Base-by-base conservation (phyloP, 192 early-diverging fungal species). In the Coemansia sp. region DNA sequence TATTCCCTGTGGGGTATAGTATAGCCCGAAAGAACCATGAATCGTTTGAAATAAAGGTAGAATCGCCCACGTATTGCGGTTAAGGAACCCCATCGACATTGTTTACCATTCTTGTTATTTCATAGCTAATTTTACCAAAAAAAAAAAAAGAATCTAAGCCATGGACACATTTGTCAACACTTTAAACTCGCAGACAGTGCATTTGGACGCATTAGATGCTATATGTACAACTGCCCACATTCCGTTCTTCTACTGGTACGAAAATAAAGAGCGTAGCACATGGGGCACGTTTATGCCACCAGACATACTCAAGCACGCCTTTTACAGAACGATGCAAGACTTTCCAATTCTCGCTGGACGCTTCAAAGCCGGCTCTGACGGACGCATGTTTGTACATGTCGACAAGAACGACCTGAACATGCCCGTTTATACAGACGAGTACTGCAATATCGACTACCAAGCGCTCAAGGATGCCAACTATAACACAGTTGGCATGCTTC, bases 261-360 rank as follows among this genome's bases (percentile, higher is more conserved):
- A 68, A 21, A 75, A 75, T 30, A 38, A 1, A 16, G 35, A 12
- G 5, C 57, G 16, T 10, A 5, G n/a, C 3, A 4, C 55, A 21
- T 38, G 21, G 16, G 43, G 10, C 21, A 35, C 15, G 14, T 76
- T 71, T 53, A 70, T 76, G 68, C 68, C 68, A 11, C 33, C 55
- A 5, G 24, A 60, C 6, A 48, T 56, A 14, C 33, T 77, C 12
- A 60, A 59, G 3, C 39, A 58, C 16, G 66, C 75, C 8, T 77
- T 77, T 51, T 61, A 60, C n/a, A 56, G 5, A 34, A 34, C 65
- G 0, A 5, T 77, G 6, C 21, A 67, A n/a, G 61, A 68, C 12
- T 77, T 71, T 48, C 69, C 75, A 1, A 65, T 72, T 20, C 43
- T 77, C 2, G 69, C 57, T 4, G 75, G 75, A 0, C 53, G 52